Evolutionary conservation across 2,329 filamentous ascomycete genomes (phyloP).

Genomic region (Xylaria sp.): DNA sequence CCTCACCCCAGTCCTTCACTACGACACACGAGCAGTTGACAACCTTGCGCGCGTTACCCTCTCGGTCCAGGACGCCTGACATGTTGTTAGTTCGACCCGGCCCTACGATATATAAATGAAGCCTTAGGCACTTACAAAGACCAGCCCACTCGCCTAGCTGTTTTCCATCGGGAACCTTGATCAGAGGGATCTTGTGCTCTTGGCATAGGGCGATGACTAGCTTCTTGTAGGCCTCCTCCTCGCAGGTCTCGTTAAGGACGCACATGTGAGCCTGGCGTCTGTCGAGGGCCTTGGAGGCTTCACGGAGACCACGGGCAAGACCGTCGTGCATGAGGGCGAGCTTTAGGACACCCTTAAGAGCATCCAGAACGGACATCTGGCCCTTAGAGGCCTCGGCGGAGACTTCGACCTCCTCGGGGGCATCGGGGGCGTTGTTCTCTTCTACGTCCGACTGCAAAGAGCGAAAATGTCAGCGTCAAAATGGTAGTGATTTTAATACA

Average conservation of each 20-base stretch:
- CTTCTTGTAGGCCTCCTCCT: conserved; percentile 99
- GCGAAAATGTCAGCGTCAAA: conserved; percentile 37
- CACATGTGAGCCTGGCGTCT: conserved; percentile 99
- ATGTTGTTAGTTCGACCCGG: conserved; percentile 42
- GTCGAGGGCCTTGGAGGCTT: conserved; percentile 98
- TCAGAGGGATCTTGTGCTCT: conserved; percentile 99
- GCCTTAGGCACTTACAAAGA: conserved; percentile 81
- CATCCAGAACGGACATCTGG: conserved; percentile 98
- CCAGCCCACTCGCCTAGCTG: conserved; percentile 99
- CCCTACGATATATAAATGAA: not conserved
- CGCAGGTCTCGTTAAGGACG: conserved; percentile 99
- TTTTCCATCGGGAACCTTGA: conserved; percentile 99
- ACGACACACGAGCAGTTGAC: conserved; percentile 99
- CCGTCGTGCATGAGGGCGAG: conserved; percentile 99
- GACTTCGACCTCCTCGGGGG: conserved; percentile 91
- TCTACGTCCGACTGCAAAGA: conserved; percentile 95
- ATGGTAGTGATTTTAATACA: conserved; percentile 35
- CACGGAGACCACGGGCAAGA: conserved; percentile 96
- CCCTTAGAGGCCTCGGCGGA: conserved; percentile 88
- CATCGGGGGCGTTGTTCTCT: conserved; percentile 93
- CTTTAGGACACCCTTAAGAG: conserved; percentile 98
- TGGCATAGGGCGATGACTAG: conserved; percentile 97
- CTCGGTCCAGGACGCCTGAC: conserved; percentile 94
- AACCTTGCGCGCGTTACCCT: conserved; percentile 99
- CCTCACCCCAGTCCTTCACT: conserved; percentile 99